Base-by-base conservation (phyloP, 768 basidiomycete species). In the Hericium rajendrae region DNA sequence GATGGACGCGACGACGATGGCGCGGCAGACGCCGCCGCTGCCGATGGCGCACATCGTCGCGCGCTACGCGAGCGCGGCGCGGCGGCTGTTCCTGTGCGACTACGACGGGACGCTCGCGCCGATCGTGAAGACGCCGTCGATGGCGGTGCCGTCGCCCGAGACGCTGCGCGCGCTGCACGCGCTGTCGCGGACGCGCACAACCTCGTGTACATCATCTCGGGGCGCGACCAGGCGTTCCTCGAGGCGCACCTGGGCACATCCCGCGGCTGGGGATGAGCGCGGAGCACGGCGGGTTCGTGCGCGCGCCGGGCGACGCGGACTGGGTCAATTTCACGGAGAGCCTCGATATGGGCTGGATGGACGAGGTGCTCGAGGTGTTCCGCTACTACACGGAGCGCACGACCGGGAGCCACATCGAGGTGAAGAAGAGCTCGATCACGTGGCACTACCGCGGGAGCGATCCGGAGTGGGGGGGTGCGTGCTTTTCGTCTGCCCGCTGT, bases 321-420 rank as follows among this genome's bases (percentile, higher is more conserved):
- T 99, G 95, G 91, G 76, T 74, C 60, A 94, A 93, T 67, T 88
- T 97, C 68, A 97, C 94, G n/a, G 82, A 85, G 70, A 80, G 78
- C 60, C 70, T 99, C 67, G 94, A 99, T 73, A 98, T 98, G 95
- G 82, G 82, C 62, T 99, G 95, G 95, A 93, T 95, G 89, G 76
- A 72, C 54, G 95, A 99, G 73, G 95, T 97, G 32, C 82, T 86
- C 65, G 93, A 97, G 74, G 86, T 99, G 52, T 99, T 99, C 73
- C 82, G 80, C 71, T 98, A 95, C 73, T 95, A 95, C 72, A 95
- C 92, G 16, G 94, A 95, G 82, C 77, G 95, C 53, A 99, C 95
- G 64, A 91, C 92, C 38, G 95, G 95, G n/a, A 88, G 89, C 62
- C 87, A 89, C 65, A 92, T 98, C 59, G 95, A 99, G 78, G 76